Conservation (phyloP, 2,329 filamentous ascomycete species). For the Fusarium sp. region DNA sequence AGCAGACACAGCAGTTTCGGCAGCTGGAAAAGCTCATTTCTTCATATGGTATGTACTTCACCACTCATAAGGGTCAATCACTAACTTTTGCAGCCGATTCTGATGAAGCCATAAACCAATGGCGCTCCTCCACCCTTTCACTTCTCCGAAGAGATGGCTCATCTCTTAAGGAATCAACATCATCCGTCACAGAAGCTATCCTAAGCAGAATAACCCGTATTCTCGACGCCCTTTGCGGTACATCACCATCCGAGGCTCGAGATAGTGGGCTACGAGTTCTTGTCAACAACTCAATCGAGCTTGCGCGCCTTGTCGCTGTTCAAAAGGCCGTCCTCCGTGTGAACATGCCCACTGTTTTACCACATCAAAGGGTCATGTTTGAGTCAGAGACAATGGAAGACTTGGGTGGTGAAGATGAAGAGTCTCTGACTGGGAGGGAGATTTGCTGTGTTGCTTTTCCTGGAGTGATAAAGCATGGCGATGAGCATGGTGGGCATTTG, state of each 20-base stretch:
- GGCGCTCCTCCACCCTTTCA: constrained; percentile 71
- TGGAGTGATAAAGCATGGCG: constrained; percentile 70
- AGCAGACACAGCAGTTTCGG: constrained; percentile 61
- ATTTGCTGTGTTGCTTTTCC: constrained; percentile 72
- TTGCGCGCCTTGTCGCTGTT: constrained; percentile 64
- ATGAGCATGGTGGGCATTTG: constrained; percentile 69
- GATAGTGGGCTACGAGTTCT: constrained; percentile 64
- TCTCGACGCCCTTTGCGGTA: constrained; percentile 59
- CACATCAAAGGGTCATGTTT: constrained; percentile 65
- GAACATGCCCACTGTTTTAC: constrained; percentile 62
- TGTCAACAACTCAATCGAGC: constrained; percentile 62
- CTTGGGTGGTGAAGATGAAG: constrained; percentile 69
- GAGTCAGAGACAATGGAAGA: constrained; percentile 72
- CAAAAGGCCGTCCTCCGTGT: constrained; percentile 68
- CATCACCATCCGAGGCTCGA: constrained; percentile 52
- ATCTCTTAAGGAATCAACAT: constrained; percentile 57
- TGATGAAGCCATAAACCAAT: constrained; percentile 68
- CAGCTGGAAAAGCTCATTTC: constrained; percentile 54
- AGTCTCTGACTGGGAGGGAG: constrained; percentile 60
- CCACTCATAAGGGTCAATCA: not conserved
- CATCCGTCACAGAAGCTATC: constrained; percentile 53
- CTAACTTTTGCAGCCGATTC: constrained; percentile 49
- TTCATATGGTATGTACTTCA: constrained; percentile 37
- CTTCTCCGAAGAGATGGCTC: constrained; percentile 64
- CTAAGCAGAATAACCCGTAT: constrained; percentile 59